Conservation (phyloP, 345 rosid genomes). For the Eucalyptus curtisii region DNA sequence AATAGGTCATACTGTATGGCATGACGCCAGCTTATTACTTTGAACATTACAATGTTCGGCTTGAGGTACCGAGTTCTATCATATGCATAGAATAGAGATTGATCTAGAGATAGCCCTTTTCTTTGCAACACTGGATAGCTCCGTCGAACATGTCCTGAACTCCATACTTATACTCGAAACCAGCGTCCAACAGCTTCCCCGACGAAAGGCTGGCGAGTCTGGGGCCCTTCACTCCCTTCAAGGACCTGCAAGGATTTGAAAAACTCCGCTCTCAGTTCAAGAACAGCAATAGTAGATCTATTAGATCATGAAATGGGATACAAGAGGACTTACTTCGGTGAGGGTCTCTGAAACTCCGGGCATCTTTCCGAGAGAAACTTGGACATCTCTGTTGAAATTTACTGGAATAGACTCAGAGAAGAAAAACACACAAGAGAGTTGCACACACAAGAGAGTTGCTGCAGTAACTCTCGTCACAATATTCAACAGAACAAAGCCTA, state of each 20-base stretch:
- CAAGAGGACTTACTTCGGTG: constrained; percentile 1
- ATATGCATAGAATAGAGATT: background rate
- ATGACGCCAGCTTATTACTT: background rate
- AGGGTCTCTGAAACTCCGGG: constrained; percentile 13
- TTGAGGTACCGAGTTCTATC: background rate
- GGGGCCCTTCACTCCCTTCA: background rate
- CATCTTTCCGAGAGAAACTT: constrained; percentile 11
- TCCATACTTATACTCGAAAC: constrained; percentile 17
- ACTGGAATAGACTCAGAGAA: too few relatives aligned
- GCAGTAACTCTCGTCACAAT: too few relatives aligned
- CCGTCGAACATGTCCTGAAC: constrained; percentile 14
- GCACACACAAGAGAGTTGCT: too few relatives aligned
- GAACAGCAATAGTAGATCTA: background rate
- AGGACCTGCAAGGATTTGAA: background rate
- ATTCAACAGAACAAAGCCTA: too few relatives aligned
- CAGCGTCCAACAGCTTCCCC: constrained; percentile 12
- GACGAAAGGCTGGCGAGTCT: background rate
- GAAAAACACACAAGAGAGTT: too few relatives aligned
- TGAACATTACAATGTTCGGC: background rate
- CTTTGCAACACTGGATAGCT: constrained; percentile 14
- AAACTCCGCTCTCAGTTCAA: background rate
- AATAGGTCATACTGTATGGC: background rate
- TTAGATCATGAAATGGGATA: background rate
- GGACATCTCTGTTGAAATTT: background rate
- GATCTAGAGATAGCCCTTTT: constrained; percentile 6